Percentiles rank a stretch among this genome's conserved stretches.
Evolutionary conservation across 495 filamentous ascomycete genomes (phyloP).

Genomic region (Lasiosphaeriaceae sp.): DNA sequence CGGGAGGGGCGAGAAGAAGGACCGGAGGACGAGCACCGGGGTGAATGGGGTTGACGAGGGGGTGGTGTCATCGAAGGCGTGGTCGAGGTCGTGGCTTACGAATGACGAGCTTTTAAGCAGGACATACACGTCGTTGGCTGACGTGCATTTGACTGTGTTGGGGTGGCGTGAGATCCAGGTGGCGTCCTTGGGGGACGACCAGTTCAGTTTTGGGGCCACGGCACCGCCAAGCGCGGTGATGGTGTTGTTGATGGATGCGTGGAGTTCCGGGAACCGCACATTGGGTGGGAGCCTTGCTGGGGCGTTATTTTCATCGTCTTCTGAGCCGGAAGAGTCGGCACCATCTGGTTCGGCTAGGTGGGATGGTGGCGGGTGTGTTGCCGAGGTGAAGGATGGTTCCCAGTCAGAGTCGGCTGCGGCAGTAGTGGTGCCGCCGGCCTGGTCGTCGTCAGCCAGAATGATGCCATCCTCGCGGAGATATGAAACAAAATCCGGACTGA

Average conservation of each 20-base stretch:
- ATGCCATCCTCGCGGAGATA: constrained; percentile 95
- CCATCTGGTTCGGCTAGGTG: constrained; percentile 15
- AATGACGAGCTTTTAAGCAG: constrained; percentile 91
- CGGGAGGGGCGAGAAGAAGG: constrained; percentile 82
- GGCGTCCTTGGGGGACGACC: constrained; percentile 94
- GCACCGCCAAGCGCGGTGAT: constrained; percentile 78
- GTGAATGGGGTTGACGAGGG: constrained; percentile 22
- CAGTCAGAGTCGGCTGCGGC: constrained; percentile 49
- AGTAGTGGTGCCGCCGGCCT: constrained; percentile 32
- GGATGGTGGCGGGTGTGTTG: constrained; percentile 21
- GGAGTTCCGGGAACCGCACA: constrained; percentile 60
- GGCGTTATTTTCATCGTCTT: constrained; percentile 26
- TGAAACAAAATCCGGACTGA: constrained; percentile 67
- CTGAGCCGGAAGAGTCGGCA: constrained; percentile 4
- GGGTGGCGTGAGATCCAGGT: constrained; percentile 85
- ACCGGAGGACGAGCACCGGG: constrained; percentile 68
- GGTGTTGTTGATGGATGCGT: constrained; percentile 66
- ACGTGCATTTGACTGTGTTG: constrained; percentile 84
- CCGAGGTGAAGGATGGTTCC: constrained; percentile 34
- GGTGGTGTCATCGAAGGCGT: constrained; percentile 79
- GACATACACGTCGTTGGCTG: constrained; percentile 86
- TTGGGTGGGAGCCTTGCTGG: constrained; percentile 35
- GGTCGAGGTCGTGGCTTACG: constrained; percentile 87
- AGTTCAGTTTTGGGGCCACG: constrained; percentile 90
- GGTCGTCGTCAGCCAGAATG: constrained; percentile 63